These are phyloP conservation scores for Triangularia verruculosa DNA, from an alignment of 2,329 filamentous ascomycete genomes.

Conservation along the genomic window DNA sequence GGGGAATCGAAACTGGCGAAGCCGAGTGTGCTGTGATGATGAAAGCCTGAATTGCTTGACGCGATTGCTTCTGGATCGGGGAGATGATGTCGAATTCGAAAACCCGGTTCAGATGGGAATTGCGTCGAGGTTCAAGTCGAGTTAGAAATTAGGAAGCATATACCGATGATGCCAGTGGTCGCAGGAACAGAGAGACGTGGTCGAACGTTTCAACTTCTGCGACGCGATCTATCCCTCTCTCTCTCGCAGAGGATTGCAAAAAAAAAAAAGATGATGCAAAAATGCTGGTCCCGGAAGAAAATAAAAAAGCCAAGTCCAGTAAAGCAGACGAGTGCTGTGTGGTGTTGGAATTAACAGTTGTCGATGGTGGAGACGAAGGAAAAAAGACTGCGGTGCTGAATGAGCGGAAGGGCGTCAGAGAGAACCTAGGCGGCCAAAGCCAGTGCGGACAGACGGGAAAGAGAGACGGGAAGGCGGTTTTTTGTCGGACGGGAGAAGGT, in stretches of 20 bases:
- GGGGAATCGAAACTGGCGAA: conserved; percentile 7
- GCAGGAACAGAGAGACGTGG: conserved; percentile 25
- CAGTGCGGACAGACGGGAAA: conserved; percentile 4
- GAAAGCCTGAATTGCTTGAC: neutral
- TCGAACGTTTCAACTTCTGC: conserved; percentile 26
- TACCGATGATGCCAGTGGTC: conserved; percentile 17
- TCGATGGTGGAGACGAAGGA: conserved; percentile 13
- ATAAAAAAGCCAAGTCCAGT: conserved; percentile 12
- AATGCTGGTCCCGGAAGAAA: conserved; percentile 18
- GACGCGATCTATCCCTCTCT: conserved; percentile 28
- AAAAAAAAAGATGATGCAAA: conserved; percentile 25
- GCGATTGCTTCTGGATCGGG: neutral
- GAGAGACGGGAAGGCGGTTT: neutral
- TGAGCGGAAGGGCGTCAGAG: conserved; percentile 21
- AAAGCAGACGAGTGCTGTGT: conserved; percentile 6
- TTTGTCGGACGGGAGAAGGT: conserved; percentile 4
- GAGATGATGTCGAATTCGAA: neutral
- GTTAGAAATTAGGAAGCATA: conserved; percentile 25
- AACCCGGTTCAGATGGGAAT: conserved; percentile 8
- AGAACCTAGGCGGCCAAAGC: conserved; percentile 4
- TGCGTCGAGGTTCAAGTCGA: neutral
- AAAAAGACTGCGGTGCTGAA: conserved; percentile 27
- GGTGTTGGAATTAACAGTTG: conserved; percentile 25
- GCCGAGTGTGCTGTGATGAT: conserved; percentile 3
- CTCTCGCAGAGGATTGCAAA: conserved; percentile 23